Percentiles rank a stretch among this genome's conserved stretches.
These are phyloP conservation scores for Ogataea saltuana DNA, from an alignment of 805 yeast species.

Conservation along the genomic window DNA sequence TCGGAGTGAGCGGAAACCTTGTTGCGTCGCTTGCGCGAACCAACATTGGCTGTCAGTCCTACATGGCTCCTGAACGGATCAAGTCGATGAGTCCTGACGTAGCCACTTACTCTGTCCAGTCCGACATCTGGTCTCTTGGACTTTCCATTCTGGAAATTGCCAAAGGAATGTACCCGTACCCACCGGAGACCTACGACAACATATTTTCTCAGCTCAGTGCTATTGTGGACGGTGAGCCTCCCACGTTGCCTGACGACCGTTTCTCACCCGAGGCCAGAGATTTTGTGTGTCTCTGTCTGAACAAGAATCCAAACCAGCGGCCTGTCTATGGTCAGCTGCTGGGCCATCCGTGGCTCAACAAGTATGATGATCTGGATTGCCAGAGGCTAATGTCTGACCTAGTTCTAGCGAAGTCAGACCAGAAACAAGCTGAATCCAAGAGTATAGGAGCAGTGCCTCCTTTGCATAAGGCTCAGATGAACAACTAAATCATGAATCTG, in stretches of 20 bases:
- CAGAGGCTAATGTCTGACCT: conserved; percentile 32
- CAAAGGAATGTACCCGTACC: conserved; percentile 92
- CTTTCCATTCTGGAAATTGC: conserved; percentile 85
- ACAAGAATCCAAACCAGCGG: conserved; percentile 76
- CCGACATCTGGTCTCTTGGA: conserved; percentile 96
- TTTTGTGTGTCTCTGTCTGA: conserved; percentile 75
- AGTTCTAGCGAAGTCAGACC: conserved; percentile 38
- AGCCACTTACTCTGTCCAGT: conserved; percentile 83
- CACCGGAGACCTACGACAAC: conserved; percentile 87
- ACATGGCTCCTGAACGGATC: conserved; percentile 98
- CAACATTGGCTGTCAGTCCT: conserved; percentile 95
- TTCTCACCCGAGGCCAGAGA: conserved; percentile 78
- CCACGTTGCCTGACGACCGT: conserved; percentile 61
- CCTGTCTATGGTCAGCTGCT: conserved; percentile 78
- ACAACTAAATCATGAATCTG: conserved; percentile 9
- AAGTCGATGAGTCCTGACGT: conserved; percentile 72
- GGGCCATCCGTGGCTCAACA: conserved; percentile 80
- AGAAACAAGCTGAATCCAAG: conserved; percentile 24
- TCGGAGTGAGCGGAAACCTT: conserved; percentile 92
- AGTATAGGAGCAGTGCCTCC: conserved; percentile 23
- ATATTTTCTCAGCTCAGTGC: conserved; percentile 93
- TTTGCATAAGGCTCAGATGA: conserved; percentile 24
- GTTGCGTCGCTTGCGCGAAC: conserved; percentile 95
- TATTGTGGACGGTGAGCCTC: conserved; percentile 94
- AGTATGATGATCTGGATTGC: conserved; percentile 42